Percentiles rank a stretch among this genome's conserved stretches.
These are phyloP conservation scores for Cardamine chenopodiifolia DNA, from an alignment of 345 rosid genomes.

Conservation along the genomic window DNA sequence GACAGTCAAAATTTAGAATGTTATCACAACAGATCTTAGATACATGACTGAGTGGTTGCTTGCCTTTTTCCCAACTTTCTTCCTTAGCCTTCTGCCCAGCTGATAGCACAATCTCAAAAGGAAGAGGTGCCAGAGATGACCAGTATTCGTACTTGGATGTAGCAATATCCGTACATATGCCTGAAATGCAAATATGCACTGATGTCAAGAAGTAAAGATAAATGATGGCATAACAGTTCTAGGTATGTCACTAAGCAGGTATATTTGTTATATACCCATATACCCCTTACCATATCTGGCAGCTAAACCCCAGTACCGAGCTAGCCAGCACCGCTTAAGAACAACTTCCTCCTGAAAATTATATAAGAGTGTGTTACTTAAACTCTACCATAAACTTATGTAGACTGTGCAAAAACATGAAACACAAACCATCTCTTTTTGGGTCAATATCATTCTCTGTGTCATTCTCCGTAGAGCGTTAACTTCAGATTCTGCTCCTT, in stretches of 20 bases:
- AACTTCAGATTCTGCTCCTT: constrained; percentile 83
- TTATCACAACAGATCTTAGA: constrained; percentile 12
- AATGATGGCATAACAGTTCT: not conserved
- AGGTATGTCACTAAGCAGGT: constrained; percentile 12
- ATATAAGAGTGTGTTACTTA: constrained; percentile 30
- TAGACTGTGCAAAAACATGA: constrained; percentile 20
- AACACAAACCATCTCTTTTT: constrained; percentile 93
- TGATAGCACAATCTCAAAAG: constrained; percentile 94
- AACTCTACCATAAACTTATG: not conserved
- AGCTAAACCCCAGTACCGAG: constrained; percentile 99
- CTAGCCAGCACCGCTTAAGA: constrained; percentile 99
- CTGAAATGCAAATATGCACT: constrained; percentile 49
- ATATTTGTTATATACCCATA: too few relatives aligned
- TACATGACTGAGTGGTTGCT: constrained; percentile 38
- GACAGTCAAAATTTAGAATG: constrained; percentile 5
- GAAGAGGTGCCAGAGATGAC: constrained; percentile 98
- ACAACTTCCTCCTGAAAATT: constrained; percentile 95
- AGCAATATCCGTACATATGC: constrained; percentile 94
- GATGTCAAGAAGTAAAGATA: constrained; percentile 18
- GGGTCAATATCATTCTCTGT: constrained; percentile 96
- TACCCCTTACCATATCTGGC: constrained; percentile 73
- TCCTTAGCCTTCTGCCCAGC: constrained; percentile 99
- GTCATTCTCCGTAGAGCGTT: constrained; percentile 83
- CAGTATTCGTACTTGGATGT: constrained; percentile 87
- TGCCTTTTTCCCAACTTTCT: constrained; percentile 72